Evolutionary conservation across 495 filamentous ascomycete species (phyloP).

Genomic region (Penicillium flavigenum): DNA sequence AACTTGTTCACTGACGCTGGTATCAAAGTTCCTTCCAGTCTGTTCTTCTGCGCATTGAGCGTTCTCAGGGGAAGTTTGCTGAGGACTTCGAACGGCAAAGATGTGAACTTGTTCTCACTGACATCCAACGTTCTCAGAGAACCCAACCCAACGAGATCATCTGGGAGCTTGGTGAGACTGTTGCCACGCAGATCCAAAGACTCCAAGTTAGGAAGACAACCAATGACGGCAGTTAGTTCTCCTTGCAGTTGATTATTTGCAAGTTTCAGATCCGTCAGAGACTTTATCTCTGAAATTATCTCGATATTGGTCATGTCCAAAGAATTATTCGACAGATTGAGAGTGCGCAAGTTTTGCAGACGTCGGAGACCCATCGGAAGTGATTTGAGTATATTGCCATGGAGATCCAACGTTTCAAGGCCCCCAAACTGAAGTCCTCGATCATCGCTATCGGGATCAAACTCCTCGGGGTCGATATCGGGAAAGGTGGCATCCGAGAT

Average conservation of each 20-base stretch:
- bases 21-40: conserved; percentile 70
- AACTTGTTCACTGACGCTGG: conserved; percentile 55
- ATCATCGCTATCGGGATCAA: conserved; percentile 60
- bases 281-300: conserved; percentile 66
- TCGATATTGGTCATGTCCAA: conserved; percentile 67
- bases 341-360: conserved; percentile 66
- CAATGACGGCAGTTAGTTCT: conserved; percentile 55
- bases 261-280: conserved; percentile 76
- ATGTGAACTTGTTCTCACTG: conserved; percentile 68
- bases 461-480: conserved; percentile 58
- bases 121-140: conserved; percentile 74
- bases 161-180: conserved; percentile 70
- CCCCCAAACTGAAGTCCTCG: conserved; percentile 78
- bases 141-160: conserved; percentile 59
- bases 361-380: conserved; percentile 75
- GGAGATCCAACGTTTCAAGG: conserved; percentile 78
- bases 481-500: conserved; percentile 76
- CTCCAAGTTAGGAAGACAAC: conserved; percentile 66
- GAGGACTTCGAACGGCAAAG: conserved; percentile 67
- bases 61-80: conserved; percentile 68
- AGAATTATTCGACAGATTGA: conserved; percentile 86
- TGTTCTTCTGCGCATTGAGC: conserved; percentile 75
- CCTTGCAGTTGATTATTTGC: conserved; percentile 75
- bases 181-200: conserved; percentile 80
- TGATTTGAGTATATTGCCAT: conserved; percentile 71